Conservation (phyloP, 2,329 filamentous ascomycete genomes). For the Phaeosphaeria sp. region DNA sequence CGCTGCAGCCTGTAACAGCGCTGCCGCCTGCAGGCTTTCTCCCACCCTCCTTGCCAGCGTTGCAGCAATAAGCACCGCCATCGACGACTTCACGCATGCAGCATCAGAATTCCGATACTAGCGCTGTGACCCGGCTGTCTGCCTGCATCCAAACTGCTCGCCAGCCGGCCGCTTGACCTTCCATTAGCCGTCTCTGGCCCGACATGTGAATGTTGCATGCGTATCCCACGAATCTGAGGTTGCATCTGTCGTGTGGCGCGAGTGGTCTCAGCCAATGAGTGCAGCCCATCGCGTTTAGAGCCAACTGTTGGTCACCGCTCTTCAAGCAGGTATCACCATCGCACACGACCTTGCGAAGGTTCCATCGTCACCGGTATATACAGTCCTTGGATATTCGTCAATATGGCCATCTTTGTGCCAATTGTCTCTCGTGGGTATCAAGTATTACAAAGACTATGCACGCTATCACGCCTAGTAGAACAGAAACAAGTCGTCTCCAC, state of each 20-base stretch:
- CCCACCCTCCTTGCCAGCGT: constrained; percentile 4
- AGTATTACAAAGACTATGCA: constrained; percentile 3
- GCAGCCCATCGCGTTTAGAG: not conserved
- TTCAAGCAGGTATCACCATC: not conserved
- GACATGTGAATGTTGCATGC: constrained; percentile 12
- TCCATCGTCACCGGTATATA: not conserved
- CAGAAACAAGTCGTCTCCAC: constrained; percentile 36
- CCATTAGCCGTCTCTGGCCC: constrained; percentile 16
- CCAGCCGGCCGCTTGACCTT: constrained; percentile 17
- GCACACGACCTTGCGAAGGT: not conserved
- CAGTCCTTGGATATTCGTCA: not conserved
- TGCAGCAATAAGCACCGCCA: constrained; percentile 5
- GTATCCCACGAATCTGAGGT: constrained; percentile 8
- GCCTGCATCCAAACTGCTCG: constrained; percentile 16
- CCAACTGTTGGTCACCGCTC: not conserved
- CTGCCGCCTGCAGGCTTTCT: constrained; percentile 2
- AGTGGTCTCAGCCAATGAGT: not conserved
- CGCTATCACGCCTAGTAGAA: constrained; percentile 33
- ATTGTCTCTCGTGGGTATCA: constrained; percentile 16
- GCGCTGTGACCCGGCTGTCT: constrained; percentile 23
- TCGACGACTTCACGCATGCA: constrained; percentile 1
- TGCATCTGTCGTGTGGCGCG: constrained; percentile 9
- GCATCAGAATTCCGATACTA: constrained; percentile 7
- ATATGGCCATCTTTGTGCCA: not conserved
- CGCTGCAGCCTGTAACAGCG: not conserved